A percentile compares a stretch with the other conserved stretches of the same genome.
These are phyloP conservation scores for Moricandia arvensis DNA, from an alignment of 345 rosid genomes.

Conservation along the genomic window DNA sequence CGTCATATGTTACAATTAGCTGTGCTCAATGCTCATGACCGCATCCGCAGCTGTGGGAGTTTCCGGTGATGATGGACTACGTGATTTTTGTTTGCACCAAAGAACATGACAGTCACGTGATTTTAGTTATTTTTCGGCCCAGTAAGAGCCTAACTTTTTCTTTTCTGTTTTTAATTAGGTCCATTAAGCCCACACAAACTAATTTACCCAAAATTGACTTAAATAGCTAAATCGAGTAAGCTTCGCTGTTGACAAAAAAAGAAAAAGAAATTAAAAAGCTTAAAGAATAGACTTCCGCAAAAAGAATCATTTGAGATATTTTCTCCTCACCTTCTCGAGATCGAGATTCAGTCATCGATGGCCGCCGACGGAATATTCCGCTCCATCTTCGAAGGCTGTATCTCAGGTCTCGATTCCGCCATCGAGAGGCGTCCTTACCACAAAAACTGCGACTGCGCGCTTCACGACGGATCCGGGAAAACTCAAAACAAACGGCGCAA, in stretches of 20 bases:
- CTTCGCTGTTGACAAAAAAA: not conserved
- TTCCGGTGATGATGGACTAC: no score
- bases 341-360: slow-evolving; percentile 42
- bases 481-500: slow-evolving; percentile 17
- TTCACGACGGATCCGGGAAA: slow-evolving; percentile 41
- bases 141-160: not conserved
- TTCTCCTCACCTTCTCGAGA: slow-evolving; percentile 1
- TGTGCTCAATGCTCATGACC: no score
- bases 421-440: slow-evolving; percentile 72
- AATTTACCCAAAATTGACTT: not conserved
- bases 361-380: slow-evolving; percentile 66
- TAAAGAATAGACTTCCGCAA: not conserved
- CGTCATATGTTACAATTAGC: no score
- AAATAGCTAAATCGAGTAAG: not conserved
- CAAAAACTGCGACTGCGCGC: slow-evolving; percentile 65
- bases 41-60: no score
- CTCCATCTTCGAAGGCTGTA: slow-evolving; percentile 55
- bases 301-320: slow-evolving; percentile 8
- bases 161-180: not conserved
- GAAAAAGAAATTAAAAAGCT: not conserved
- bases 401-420: slow-evolving; percentile 49
- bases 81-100: no score
- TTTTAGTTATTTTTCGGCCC: not conserved
- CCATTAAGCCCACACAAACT: not conserved
- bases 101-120: no score